Conservation (phyloP, 768 basidiomycete species). For the Suillus brevipes region DNA sequence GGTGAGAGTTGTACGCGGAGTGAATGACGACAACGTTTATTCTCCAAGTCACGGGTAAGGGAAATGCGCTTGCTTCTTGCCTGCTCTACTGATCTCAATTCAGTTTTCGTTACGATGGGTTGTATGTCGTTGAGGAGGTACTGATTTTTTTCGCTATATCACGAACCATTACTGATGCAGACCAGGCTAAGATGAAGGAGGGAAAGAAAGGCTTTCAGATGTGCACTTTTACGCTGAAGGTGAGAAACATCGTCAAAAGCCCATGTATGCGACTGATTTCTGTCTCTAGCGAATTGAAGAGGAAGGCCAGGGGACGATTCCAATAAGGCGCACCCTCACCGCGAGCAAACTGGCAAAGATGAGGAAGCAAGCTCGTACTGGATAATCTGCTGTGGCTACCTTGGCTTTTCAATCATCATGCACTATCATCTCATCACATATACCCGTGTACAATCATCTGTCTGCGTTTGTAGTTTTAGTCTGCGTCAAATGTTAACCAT, state of each 20-base stretch:
- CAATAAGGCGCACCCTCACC: slow-evolving; percentile 24
- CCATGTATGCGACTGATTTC: slow-evolving; percentile 8
- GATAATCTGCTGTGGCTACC: background rate
- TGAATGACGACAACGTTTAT: slow-evolving; percentile 14
- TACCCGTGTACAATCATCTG: background rate
- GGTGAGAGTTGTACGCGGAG: slow-evolving; percentile 41
- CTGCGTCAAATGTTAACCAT: background rate
- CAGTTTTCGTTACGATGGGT: slow-evolving; percentile 35
- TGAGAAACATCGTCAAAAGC: slow-evolving; percentile 8
- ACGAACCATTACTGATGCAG: slow-evolving; percentile 9
- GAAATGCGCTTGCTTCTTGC: background rate
- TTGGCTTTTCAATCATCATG: background rate
- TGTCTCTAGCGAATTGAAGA: slow-evolving; percentile 26
- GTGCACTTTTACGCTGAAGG: slow-evolving; percentile 33
- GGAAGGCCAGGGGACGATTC: slow-evolving; percentile 19
- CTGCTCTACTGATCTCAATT: background rate
- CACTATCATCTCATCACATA: background rate
- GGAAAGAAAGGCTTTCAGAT: slow-evolving; percentile 26
- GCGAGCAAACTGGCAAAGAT: slow-evolving; percentile 13
- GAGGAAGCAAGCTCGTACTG: slow-evolving; percentile 4
- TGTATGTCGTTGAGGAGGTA: slow-evolving; percentile 30
- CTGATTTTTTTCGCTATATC: background rate
- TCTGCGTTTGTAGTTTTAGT: background rate
- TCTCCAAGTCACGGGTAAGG: slow-evolving; percentile 26
- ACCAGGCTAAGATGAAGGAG: slow-evolving; percentile 15